These are phyloP conservation scores for Fusarium torreyae DNA, from an alignment of 2,329 filamentous ascomycete species.

Conservation along the genomic window DNA sequence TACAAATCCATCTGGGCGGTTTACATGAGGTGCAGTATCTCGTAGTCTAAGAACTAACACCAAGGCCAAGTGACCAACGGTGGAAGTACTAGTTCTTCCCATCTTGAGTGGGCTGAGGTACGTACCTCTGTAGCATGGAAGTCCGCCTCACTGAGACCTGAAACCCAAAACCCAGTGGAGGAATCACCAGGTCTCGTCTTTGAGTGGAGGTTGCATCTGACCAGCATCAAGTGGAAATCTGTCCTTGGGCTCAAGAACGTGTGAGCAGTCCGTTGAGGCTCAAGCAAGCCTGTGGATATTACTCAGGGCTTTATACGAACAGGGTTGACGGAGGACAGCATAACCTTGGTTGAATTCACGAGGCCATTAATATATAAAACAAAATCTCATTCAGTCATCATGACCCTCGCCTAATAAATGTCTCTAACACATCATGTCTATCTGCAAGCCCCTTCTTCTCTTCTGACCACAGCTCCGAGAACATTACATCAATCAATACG, in stretches of 20 bases:
- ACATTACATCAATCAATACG: slow-evolving; percentile 41
- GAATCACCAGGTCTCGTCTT: slow-evolving; percentile 21
- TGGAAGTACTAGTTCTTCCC: slow-evolving; percentile 10
- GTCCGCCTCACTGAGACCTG: slow-evolving; percentile 6
- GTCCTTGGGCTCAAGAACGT: slow-evolving; percentile 13
- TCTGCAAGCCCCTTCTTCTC: slow-evolving; percentile 34
- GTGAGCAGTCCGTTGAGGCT: slow-evolving; percentile 4
- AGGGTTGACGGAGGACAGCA: too few relatives aligned
- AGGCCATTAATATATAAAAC: slow-evolving; percentile 9
- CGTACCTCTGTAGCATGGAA: background rate
- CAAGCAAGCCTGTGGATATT: background rate
- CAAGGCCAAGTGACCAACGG: slow-evolving; percentile 4
- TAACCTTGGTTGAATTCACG: too few relatives aligned
- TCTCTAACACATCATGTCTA: slow-evolving; percentile 43
- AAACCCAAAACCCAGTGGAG: slow-evolving; percentile 18
- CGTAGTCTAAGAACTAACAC: background rate
- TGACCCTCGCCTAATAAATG: slow-evolving; percentile 38
- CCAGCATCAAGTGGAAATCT: slow-evolving; percentile 25
- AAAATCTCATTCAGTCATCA: slow-evolving; percentile 52
- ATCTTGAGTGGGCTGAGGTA: background rate
- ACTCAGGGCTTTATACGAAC: too few relatives aligned
- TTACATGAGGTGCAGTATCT: background rate
- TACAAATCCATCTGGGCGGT: background rate
- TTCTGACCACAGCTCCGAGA: slow-evolving; percentile 38
- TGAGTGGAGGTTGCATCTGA: slow-evolving; percentile 16